Base-by-base conservation (phyloP, 2,329 filamentous ascomycete species). In the Epichloe bromicola region DNA sequence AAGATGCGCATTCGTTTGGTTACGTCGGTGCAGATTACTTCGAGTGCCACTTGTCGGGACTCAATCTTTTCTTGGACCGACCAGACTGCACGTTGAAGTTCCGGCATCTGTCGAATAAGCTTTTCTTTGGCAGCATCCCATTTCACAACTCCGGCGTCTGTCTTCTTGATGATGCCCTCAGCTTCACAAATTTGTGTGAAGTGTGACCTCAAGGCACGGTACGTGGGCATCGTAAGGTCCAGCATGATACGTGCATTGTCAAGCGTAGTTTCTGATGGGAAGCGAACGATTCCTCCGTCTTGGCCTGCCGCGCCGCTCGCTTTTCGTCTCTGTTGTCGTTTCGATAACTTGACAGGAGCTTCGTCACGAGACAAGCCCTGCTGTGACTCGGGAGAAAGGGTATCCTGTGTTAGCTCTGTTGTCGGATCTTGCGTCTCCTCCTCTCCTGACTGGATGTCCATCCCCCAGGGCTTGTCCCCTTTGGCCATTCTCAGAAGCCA, bases 221-320 rank as follows among this genome's bases (percentile, higher is more conserved):
- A 93, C 41, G 77, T 69, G 1, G 72, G 65, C 46, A 75, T 78
- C 59, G 85, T 78, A 36, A 94, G 70, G 38, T 69, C 72, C 30
- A 94, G 70, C 53, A 82, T 84, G 12, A 74, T 74, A 61, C 88
- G 87, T 60, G 84, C 83, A 65, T 91, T 85, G 56, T 87, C 83
- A 53, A 93, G 78, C 0, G 86, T 90, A 12, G 85, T 90, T 65
- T 93, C 87, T 0, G 86, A 91, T 1, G 85, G 85, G 56, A 88
- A 93, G 20, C 87, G 79, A 14, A 85, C 83, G 14, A 84, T 82
- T 19, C 82, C 79, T 4, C 82, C 80, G 1, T 82, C 76, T 6
- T 80, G 79, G 61, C 87, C 83, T 34, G 14, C 19, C 2, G 26
- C 33, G 38, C 83, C 76, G 14, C 83, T 80, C 26, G 86, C 64